These are phyloP conservation scores for Fusarium zealandicum DNA, from an alignment of 2,329 filamentous ascomycete species.

Conservation along the genomic window DNA sequence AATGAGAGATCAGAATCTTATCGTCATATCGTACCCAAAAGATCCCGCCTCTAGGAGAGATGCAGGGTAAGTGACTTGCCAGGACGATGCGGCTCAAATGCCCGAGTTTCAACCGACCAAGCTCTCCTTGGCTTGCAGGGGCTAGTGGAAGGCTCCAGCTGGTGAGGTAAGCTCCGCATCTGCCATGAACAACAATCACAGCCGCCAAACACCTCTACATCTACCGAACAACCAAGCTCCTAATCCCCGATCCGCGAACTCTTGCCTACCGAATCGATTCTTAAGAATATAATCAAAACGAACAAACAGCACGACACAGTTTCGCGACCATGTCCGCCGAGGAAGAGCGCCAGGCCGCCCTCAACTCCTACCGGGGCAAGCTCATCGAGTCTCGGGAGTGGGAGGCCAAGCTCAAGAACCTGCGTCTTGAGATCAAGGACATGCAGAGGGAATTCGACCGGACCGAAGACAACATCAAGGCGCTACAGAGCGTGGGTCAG, in stretches of 20 bases:
- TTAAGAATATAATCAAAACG: not conserved
- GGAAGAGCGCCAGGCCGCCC: slow-evolving; percentile 71
- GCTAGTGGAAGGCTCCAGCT: slow-evolving; percentile 48
- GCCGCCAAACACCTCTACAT: slow-evolving; percentile 23
- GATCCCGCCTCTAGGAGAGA: no score
- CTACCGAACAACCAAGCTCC: slow-evolving; percentile 26
- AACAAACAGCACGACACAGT: slow-evolving; percentile 4
- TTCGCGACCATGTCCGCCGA: slow-evolving; percentile 58
- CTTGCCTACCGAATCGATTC: not conserved
- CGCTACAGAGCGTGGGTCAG: slow-evolving; percentile 96
- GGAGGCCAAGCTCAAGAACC: slow-evolving; percentile 95
- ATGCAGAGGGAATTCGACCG: slow-evolving; percentile 94
- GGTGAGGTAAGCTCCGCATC: slow-evolving; percentile 52
- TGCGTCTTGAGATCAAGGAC: slow-evolving; percentile 95
- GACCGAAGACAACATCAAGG: slow-evolving; percentile 99
- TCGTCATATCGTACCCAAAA: no score
- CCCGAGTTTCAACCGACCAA: slow-evolving; percentile 46
- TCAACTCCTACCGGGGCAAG: slow-evolving; percentile 80
- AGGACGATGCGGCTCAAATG: not conserved
- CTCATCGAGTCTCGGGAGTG: slow-evolving; percentile 96
- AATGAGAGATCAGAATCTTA: no score
- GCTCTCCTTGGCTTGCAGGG: slow-evolving; percentile 24
- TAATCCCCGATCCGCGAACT: slow-evolving; percentile 15
- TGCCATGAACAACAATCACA: slow-evolving; percentile 33
- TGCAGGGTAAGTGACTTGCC: slow-evolving; percentile 13